Evolutionary conservation across 1,284 basidiomycete genomes (phyloP).

Genomic region (Trichosporon inkin): DNA sequence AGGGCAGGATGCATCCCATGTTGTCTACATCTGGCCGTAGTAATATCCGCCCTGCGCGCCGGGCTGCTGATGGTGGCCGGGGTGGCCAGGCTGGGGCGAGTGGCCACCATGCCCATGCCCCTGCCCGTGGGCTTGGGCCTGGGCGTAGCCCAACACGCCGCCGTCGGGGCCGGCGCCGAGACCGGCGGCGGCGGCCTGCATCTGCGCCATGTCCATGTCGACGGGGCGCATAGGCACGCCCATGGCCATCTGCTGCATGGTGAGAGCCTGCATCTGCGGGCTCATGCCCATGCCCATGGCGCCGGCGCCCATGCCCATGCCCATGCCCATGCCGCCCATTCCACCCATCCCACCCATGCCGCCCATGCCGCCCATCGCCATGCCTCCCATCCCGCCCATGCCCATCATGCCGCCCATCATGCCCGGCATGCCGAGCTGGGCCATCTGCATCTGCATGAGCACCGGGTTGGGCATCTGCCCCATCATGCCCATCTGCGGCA

Average conservation of each 20-base stretch:
- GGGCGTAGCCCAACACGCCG: no score
- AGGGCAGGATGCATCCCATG: neutral
- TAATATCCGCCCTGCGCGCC: neutral
- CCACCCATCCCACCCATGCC: constrained; percentile 7
- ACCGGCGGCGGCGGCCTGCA: neutral
- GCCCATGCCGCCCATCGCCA: constrained; percentile 7
- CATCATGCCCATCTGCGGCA: constrained; percentile 10
- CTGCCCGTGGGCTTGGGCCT: neutral
- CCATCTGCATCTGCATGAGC: constrained; percentile 26
- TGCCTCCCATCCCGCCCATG: constrained; percentile 16
- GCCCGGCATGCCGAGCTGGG: constrained; percentile 23
- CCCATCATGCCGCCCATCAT: constrained; percentile 3
- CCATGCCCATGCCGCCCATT: neutral
- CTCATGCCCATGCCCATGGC: constrained; percentile 2
- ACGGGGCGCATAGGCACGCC: neutral
- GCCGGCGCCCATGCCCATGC: constrained; percentile 10
- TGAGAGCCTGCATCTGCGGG: neutral
- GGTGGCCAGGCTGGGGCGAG: neutral
- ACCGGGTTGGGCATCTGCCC: constrained; percentile 12
- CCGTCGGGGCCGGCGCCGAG: neutral
- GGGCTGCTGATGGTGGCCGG: neutral
- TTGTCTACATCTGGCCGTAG: constrained; percentile 5
- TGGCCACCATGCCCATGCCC: neutral
- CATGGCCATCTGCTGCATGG: neutral
- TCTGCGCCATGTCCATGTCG: neutral